Evolutionary conservation across 1,139 yeast species (phyloP).

Genomic region (Blastobotrys ciferrii): DNA sequence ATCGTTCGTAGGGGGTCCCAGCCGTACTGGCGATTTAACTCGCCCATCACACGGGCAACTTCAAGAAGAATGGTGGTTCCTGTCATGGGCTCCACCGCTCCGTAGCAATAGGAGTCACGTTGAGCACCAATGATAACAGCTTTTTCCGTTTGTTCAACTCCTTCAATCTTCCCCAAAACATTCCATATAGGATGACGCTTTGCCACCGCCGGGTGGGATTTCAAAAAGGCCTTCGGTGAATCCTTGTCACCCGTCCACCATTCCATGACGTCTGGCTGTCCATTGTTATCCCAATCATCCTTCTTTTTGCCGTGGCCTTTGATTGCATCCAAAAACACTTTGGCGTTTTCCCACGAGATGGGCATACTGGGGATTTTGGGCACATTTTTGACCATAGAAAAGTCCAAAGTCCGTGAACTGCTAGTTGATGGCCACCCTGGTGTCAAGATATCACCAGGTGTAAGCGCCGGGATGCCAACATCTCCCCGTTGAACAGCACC

Average conservation of each 20-base stretch:
- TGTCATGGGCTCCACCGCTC: slow-evolving; percentile 69
- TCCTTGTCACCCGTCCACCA: slow-evolving; percentile 47
- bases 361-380: slow-evolving; percentile 78
- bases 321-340: slow-evolving; percentile 47
- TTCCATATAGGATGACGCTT: slow-evolving; percentile 76
- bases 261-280: slow-evolving; percentile 30
- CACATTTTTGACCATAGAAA: slow-evolving; percentile 52
- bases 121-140: slow-evolving; percentile 82
- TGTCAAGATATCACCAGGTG: slow-evolving; percentile 75
- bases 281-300: slow-evolving; percentile 39
- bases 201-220: slow-evolving; percentile 50
- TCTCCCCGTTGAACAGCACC: slow-evolving; percentile 60
- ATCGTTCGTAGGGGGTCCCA: slow-evolving; percentile 87
- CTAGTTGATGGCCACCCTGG: slow-evolving; percentile 71
- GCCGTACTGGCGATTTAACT: slow-evolving; percentile 58
- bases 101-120: slow-evolving; percentile 75
- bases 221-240: slow-evolving; percentile 40
- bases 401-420: slow-evolving; percentile 34
- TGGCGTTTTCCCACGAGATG: slow-evolving; percentile 69
- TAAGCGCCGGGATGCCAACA: slow-evolving; percentile 62
- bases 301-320: slow-evolving; percentile 48
- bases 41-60: slow-evolving; percentile 66
- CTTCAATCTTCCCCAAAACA: slow-evolving; percentile 72
- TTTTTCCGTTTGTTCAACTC: slow-evolving; percentile 74
- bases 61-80: slow-evolving; percentile 76